Base-by-base conservation (phyloP, 352 stramenopile species). In the Phytopythium sindhum region DNA sequence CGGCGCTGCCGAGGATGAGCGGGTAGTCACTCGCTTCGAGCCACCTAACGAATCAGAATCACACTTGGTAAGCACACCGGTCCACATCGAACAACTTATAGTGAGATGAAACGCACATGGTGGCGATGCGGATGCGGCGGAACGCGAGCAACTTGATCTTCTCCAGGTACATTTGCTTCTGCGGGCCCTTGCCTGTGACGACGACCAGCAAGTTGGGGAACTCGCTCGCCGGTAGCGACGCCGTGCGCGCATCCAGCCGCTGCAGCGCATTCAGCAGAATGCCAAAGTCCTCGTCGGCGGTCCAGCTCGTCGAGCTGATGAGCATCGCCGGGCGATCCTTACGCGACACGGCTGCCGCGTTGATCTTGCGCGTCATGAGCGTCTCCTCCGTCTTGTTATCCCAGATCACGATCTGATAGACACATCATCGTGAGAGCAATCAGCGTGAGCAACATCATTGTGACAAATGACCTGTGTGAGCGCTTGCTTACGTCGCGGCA, bases 261-360 rank as follows among this genome's bases (percentile, higher is more conserved):
- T 89, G 66, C 7, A 99, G 77, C 8, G 98, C 97, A 51, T 91
- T 70, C 10, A 99, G 74, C 8, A 99, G 72, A 58, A 99, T 92
- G 21, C 86, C 86, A 90, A 99, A 99, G 71, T 99, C 97, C 78
- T 99, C 98, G 67, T 99, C 98, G 4, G 96, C 85, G 9, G 98
- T 99, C 97, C 97, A 99, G 57, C 90, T 98, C 5, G 98, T 99
- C 11, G 96, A 99, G 65, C 91, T 99, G 60, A 93, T 89, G 56
- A 93, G 78, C 65, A 93, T 81, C 33, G 84, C 84, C 1, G 84
- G 84, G 15, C 84, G 80, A 35, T 90, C 72, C 35, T 76, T 57
- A 17, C 82, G 82, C 12, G 68, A n/a, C 57, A 74, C 51, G 12
- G 87, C 66, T 0, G 55, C 23, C 17, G 28, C 31, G 44, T 28